Evolutionary conservation across 306 rosid genomes (phyloP).

Genomic region (Fagus crenata): DNA sequence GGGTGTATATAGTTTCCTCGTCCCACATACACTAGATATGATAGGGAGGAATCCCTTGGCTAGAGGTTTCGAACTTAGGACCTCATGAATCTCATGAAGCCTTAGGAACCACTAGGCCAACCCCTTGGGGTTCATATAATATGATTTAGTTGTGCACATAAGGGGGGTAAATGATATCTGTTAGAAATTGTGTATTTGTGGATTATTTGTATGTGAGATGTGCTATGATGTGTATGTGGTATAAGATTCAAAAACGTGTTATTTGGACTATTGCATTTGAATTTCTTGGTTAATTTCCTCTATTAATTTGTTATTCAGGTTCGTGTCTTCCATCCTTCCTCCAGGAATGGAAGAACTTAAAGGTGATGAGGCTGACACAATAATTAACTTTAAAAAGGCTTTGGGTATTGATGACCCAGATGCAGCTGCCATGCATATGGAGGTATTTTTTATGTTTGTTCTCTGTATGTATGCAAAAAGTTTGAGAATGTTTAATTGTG

Average conservation of each 20-base stretch:
- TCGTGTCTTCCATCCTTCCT: conserved; percentile 78
- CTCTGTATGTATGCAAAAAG: background rate
- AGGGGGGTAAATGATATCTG: background rate
- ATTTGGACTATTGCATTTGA: background rate
- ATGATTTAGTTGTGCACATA: background rate
- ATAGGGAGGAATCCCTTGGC: no score
- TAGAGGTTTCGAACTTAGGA: no score
- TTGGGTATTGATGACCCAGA: conserved; percentile 95
- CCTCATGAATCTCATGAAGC: no score
- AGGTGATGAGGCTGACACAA: conserved; percentile 80
- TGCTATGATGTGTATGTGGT: conserved; percentile 16
- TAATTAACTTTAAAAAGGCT: conserved; percentile 68
- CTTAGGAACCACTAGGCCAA: no score
- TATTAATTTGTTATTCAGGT: conserved; percentile 41
- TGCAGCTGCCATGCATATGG: conserved; percentile 97
- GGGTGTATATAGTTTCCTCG: no score
- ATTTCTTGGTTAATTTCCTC: conserved; percentile 19
- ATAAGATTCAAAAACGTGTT: background rate
- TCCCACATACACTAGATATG: no score
- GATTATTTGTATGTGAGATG: background rate
- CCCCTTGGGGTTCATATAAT: no score
- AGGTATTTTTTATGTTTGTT: conserved; percentile 48
- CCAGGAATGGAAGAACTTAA: conserved; percentile 77
- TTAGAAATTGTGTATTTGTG: conserved; percentile 4
- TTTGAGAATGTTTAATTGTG: conserved; percentile 22